Conservation (phyloP, 2,329 filamentous ascomycete species). For the Aureobasidium uvarum region DNA sequence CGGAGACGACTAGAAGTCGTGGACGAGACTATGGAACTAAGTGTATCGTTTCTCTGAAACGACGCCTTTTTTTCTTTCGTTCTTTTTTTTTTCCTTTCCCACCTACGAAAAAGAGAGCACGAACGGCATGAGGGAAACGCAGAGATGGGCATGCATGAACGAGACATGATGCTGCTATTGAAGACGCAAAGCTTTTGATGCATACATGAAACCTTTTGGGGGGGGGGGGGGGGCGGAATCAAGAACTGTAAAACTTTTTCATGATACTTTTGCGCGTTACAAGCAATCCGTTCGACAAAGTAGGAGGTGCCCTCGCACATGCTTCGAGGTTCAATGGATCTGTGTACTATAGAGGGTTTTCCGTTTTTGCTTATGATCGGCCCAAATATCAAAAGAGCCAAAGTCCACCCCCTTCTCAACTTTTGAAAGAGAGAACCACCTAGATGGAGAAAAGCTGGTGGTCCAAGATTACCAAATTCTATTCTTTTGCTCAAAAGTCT, state of each 20-base stretch:
- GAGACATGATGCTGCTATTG: neutral
- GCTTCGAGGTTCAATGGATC: neutral
- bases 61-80: too few species aligned
- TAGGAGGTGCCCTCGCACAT: neutral
- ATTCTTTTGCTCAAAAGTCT: neutral
- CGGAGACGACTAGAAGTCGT: conserved; percentile 23
- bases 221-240: too few species aligned
- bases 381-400: too few species aligned
- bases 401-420: too few species aligned
- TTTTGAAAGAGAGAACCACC: too few species aligned
- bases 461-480: neutral
- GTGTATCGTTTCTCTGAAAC: neutral
- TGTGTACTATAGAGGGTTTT: neutral
- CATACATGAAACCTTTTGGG: neutral
- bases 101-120: too few species aligned
- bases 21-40: neutral
- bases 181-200: neutral
- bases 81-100: too few species aligned
- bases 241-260: too few species aligned
- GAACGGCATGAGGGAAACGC: neutral
- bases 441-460: too few species aligned
- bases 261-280: neutral
- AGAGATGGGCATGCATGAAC: neutral
- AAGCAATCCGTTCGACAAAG: neutral
- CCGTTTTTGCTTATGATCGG: neutral